Evolutionary conservation across 208 protist species (phyloP).

Genomic region (Acanthamoeba triangularis): DNA sequence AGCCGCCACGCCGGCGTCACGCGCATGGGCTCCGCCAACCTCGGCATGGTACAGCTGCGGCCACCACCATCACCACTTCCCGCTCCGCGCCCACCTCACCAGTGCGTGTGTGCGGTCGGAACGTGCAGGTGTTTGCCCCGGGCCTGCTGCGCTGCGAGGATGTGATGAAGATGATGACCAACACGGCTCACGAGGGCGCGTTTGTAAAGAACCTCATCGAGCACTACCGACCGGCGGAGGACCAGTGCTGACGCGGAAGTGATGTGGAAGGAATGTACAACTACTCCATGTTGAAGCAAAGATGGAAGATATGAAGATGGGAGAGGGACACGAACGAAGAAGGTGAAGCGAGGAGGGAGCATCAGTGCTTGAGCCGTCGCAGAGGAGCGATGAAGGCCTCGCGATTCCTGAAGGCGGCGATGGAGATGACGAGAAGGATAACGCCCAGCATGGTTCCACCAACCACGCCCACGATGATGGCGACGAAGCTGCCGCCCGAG

Average conservation of each 20-base stretch:
- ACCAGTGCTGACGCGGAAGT: not conserved
- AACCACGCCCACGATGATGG: slow-evolving; percentile 33
- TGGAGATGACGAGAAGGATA: not conserved
- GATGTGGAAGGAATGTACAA: not conserved
- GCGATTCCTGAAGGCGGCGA: slow-evolving; percentile 4
- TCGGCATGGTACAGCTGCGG: not conserved
- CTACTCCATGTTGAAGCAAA: not conserved
- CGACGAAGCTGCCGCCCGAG: not conserved
- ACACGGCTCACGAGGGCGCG: slow-evolving; percentile 22
- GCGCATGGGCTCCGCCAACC: slow-evolving; percentile 20
- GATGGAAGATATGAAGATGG: not conserved
- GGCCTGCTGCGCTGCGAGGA: slow-evolving; percentile 30
- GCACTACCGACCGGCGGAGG: not conserved
- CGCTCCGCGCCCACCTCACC: not conserved
- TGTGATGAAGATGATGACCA: slow-evolving; percentile 60
- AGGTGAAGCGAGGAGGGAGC: not conserved
- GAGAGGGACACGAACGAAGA: not conserved
- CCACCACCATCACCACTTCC: not conserved
- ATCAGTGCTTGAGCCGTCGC: not conserved
- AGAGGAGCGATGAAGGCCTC: not conserved
- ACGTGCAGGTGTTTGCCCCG: slow-evolving; percentile 1
- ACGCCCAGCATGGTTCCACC: not conserved
- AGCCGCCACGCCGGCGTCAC: not conserved
- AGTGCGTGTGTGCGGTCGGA: too few species aligned
- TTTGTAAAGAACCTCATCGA: slow-evolving; percentile 69